phyloP scores from a whole-genome alignment of 139 green algal species.

The Haematococcus sp. region DNA sequence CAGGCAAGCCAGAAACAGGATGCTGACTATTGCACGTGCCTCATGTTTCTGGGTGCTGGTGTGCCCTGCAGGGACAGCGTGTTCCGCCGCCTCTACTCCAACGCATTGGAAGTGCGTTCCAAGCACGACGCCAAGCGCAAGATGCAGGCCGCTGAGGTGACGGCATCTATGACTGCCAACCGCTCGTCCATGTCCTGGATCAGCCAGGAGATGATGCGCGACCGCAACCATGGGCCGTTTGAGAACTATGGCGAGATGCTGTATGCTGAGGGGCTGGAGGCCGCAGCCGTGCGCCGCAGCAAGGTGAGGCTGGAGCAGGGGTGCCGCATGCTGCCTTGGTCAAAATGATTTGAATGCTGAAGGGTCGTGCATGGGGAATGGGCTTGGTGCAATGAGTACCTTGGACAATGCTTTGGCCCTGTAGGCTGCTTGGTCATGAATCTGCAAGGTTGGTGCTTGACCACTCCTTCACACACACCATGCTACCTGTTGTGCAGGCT shows the following conservation, averaged over 20 bases:
- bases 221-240: conserved; percentile 54
- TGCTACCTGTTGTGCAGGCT: conserved; percentile 19
- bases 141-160: conserved; percentile 18
- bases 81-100: conserved; percentile 54
- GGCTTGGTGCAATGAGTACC: too few species aligned
- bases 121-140: conserved; percentile 47
- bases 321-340: too few species aligned
- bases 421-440: too few species aligned
- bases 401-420: too few species aligned
- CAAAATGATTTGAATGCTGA: too few species aligned
- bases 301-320: conserved; percentile 29
- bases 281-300: conserved; percentile 15
- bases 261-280: conserved; percentile 75
- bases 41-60: not conserved
- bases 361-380: too few species aligned
- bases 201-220: conserved; percentile 64
- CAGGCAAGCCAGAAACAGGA: too few species aligned
- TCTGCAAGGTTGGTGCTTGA: too few species aligned
- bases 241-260: conserved; percentile 81
- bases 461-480: not conserved
- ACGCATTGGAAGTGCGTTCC: conserved; percentile 39
- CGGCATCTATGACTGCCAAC: conserved; percentile 17
- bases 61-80: conserved; percentile 23
- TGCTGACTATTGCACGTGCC: not conserved
- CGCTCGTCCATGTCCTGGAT: conserved; percentile 59